These are phyloP conservation scores for Amaranthus cruentus DNA, from an alignment of 148 eudicot species.

Conservation along the genomic window DNA sequence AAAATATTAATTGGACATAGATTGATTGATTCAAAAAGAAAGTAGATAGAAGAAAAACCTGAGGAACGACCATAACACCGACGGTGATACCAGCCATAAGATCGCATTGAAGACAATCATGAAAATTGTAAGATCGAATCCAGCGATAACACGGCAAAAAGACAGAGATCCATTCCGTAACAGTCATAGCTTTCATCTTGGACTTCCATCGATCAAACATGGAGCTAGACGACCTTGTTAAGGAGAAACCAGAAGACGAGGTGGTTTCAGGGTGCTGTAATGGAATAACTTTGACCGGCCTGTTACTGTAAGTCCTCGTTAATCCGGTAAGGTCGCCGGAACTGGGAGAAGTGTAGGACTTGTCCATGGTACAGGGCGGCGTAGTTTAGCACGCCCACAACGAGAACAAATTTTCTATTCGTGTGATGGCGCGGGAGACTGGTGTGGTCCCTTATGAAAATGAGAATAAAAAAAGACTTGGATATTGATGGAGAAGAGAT, in stretches of 20 bases:
- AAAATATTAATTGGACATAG: not conserved
- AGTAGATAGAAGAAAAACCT: conserved; percentile 40
- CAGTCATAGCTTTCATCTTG: conserved; percentile 58
- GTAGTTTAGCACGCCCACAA: not conserved
- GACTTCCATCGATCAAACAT: conserved; percentile 38
- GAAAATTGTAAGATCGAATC: conserved; percentile 56
- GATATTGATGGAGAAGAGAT: no score
- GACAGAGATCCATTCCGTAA: conserved; percentile 61
- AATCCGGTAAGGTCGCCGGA: conserved; percentile 35
- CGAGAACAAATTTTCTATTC: no score
- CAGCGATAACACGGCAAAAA: conserved; percentile 86
- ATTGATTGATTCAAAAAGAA: not conserved
- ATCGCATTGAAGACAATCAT: conserved; percentile 68
- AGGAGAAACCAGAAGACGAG: conserved; percentile 18
- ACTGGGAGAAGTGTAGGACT: conserved; percentile 60
- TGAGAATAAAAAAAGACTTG: no score
- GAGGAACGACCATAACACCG: conserved; percentile 97
- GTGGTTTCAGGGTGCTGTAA: conserved; percentile 18
- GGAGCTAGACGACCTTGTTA: conserved; percentile 27
- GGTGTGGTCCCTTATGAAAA: not conserved
- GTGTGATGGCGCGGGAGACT: no score
- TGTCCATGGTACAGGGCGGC: not conserved
- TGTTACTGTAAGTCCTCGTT: conserved; percentile 18
- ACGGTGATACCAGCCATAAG: conserved; percentile 84
- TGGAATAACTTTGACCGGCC: conserved; percentile 57